phyloP scores from a whole-genome alignment of 495 filamentous ascomycete genomes.

The Trichoderma parareesei region DNA sequence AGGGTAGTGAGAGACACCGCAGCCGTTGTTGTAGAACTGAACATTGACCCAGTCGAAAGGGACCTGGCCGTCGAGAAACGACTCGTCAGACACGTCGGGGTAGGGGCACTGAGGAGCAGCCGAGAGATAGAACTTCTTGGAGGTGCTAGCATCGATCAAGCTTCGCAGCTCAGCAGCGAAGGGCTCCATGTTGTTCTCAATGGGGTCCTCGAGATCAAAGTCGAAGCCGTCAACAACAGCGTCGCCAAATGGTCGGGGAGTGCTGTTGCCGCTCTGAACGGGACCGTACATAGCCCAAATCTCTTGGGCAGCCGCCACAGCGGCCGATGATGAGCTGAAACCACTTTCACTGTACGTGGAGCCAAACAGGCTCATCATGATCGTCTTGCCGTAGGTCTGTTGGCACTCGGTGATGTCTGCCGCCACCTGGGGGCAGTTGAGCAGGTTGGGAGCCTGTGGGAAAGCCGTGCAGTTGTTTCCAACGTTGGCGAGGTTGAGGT shows the following conservation, averaged over 20 bases:
- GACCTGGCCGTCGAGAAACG: constrained; percentile 44
- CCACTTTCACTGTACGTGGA: constrained; percentile 54
- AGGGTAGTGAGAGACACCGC: constrained; percentile 52
- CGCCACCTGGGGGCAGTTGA: constrained; percentile 55
- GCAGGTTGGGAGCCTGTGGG: constrained; percentile 40
- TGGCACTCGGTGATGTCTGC: constrained; percentile 61
- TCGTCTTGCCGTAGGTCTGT: constrained; percentile 48
- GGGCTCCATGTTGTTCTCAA: constrained; percentile 40
- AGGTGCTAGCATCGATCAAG: constrained; percentile 39
- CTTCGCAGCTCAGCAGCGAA: constrained; percentile 49
- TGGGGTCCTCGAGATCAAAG: constrained; percentile 51
- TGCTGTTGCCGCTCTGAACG: constrained; percentile 21
- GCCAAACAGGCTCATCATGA: constrained; percentile 56
- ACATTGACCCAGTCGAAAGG: constrained; percentile 58
- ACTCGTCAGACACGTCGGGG: constrained; percentile 53
- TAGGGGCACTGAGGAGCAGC: constrained; percentile 61
- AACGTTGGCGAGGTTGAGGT: constrained; percentile 53
- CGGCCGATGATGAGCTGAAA: constrained; percentile 45
- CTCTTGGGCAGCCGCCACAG: constrained; percentile 46
- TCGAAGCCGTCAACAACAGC: constrained; percentile 66
- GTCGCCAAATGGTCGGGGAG: constrained; percentile 54
- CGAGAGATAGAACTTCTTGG: constrained; percentile 51
- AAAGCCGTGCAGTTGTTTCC: constrained; percentile 51
- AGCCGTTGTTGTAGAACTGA: constrained; percentile 64
- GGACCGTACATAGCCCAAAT: constrained; percentile 66